Evolutionary conservation across 2,329 filamentous ascomycete genomes (phyloP).

Genomic region (Fusarium multiceps): DNA sequence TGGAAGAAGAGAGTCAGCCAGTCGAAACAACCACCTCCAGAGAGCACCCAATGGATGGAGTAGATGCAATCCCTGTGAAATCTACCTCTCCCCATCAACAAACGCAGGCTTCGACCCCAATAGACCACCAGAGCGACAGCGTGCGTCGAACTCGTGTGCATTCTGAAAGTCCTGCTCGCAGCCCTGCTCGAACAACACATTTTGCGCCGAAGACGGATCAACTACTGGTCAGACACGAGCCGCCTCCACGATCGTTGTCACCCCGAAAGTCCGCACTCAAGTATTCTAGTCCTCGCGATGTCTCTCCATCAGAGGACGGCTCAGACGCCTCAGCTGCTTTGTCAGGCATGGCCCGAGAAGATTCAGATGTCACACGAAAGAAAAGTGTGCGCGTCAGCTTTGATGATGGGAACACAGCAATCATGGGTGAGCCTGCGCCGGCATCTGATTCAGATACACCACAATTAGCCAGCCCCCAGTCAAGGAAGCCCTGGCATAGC

Average conservation of each 20-base stretch:
- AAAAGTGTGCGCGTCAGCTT: slow-evolving; percentile 82
- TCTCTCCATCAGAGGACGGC: slow-evolving; percentile 62
- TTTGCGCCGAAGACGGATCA: slow-evolving; percentile 70
- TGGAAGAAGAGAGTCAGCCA: slow-evolving; percentile 45
- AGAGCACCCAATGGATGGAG: slow-evolving; percentile 31
- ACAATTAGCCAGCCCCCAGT: slow-evolving; percentile 51
- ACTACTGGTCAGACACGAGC: slow-evolving; percentile 71
- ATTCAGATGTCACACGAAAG: slow-evolving; percentile 60
- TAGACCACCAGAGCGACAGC: slow-evolving; percentile 34
- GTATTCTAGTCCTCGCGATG: slow-evolving; percentile 63
- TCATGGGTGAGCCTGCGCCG: slow-evolving; percentile 62
- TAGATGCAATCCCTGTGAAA: slow-evolving; percentile 53
- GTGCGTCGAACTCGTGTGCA: slow-evolving; percentile 52
- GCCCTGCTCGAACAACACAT: slow-evolving; percentile 73
- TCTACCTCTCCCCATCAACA: slow-evolving; percentile 18
- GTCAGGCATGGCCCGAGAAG: slow-evolving; percentile 50
- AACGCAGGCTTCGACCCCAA: neutral
- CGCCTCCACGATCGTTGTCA: slow-evolving; percentile 76
- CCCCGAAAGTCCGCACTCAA: slow-evolving; percentile 84
- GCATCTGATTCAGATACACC: slow-evolving; percentile 55
- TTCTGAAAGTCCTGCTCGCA: slow-evolving; percentile 73
- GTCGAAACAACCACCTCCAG: slow-evolving; percentile 16
- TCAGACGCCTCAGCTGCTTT: slow-evolving; percentile 57
- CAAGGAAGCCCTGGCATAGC: slow-evolving; percentile 63
- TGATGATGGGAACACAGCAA: slow-evolving; percentile 70